Evolutionary conservation across 805 yeast species (phyloP).

Genomic region (Schizosaccharomyces osmophilus): DNA sequence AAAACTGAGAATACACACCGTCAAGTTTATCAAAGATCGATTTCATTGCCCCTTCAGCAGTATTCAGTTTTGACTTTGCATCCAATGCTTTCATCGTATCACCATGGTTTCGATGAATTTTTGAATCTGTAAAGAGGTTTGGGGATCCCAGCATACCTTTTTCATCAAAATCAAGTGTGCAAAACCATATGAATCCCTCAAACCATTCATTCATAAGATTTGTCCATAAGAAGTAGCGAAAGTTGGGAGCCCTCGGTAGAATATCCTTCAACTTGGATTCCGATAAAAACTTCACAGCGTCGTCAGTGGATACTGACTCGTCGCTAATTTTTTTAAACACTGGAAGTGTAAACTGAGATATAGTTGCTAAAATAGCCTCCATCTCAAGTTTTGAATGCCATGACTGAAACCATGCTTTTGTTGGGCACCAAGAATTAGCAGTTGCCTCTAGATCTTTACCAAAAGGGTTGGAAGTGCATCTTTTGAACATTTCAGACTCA

Average conservation of each 20-base stretch:
- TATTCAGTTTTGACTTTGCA: conserved; percentile 19
- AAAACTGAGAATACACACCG: background rate
- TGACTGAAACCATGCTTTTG: conserved; percentile 12
- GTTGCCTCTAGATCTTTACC: background rate
- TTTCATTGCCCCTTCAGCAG: conserved; percentile 26
- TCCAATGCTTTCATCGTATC: conserved; percentile 18
- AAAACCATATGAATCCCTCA: conserved; percentile 3
- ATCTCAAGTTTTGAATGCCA: conserved; percentile 31
- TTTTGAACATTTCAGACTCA: background rate
- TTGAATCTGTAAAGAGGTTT: conserved; percentile 6
- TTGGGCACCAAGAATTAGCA: background rate
- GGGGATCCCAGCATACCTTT: conserved; percentile 3
- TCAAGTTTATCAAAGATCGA: conserved; percentile 22
- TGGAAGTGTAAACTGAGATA: background rate
- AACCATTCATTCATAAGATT: conserved; percentile 3
- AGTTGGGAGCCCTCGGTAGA: background rate
- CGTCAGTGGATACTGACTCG: background rate
- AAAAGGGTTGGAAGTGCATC: background rate
- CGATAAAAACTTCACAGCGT: background rate
- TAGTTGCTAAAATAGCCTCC: conserved; percentile 10
- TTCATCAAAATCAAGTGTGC: background rate
- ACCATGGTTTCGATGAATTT: conserved; percentile 26
- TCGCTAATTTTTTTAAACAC: conserved; percentile 3
- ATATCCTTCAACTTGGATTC: background rate
- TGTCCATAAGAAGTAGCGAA: background rate